Conservation (phyloP, 306 rosid genomes). For the Luffa aegyptiaca region DNA sequence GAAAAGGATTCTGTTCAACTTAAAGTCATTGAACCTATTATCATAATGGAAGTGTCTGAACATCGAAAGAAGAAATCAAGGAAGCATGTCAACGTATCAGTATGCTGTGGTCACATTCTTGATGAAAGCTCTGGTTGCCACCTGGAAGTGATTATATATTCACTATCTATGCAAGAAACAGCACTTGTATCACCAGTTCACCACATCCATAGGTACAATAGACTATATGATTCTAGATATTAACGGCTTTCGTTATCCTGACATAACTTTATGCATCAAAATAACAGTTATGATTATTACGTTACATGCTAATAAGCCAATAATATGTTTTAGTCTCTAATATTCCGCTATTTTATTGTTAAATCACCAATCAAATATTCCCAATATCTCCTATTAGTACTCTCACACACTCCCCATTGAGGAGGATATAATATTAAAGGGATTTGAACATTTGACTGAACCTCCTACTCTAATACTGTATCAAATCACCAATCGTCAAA, state of each 20-base stretch:
- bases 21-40: constrained; percentile 8
- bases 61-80: background rate
- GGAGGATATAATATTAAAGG: too few relatives aligned
- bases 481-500: too few relatives aligned
- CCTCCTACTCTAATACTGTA: too few relatives aligned
- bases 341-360: too few relatives aligned
- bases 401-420: too few relatives aligned
- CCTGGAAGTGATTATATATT: background rate
- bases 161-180: background rate
- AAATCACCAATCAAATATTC: too few relatives aligned
- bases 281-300: background rate
- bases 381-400: too few relatives aligned
- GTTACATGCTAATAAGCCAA: background rate
- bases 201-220: background rate
- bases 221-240: background rate
- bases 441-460: too few relatives aligned
- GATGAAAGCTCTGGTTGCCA: background rate
- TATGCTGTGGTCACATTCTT: background rate
- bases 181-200: background rate
- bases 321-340: background rate
- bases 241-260: background rate
- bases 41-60: background rate
- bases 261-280: background rate
- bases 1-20: constrained; percentile 17
- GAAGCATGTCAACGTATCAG: background rate